phyloP scores from a whole-genome alignment of 2,329 filamentous ascomycete genomes.

The Cladophialophora exuberans region DNA sequence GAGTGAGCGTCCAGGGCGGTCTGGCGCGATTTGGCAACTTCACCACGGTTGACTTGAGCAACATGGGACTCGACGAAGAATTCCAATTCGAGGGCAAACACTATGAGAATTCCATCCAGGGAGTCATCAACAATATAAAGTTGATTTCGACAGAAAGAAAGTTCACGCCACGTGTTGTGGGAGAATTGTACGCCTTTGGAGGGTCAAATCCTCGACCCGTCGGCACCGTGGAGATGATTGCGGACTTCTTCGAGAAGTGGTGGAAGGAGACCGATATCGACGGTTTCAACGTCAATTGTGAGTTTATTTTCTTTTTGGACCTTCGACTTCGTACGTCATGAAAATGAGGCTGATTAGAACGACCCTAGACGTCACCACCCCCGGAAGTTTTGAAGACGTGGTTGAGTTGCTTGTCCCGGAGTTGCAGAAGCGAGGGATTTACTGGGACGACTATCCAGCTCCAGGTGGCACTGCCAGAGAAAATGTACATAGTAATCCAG shows the following conservation, averaged over 20 bases:
- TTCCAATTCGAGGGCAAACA: background rate
- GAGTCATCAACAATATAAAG: constrained; percentile 37
- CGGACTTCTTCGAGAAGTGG: constrained; percentile 69
- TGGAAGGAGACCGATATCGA: constrained; percentile 70
- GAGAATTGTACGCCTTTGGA: constrained; percentile 64
- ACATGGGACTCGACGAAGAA: constrained; percentile 6
- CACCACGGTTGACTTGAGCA: constrained; percentile 9
- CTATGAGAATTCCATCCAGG: constrained; percentile 29
- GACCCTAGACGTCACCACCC: constrained; percentile 68
- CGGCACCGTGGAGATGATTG: constrained; percentile 66
- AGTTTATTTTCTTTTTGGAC: too few relatives aligned
- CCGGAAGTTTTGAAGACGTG: constrained; percentile 69
- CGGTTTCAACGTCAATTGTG: constrained; percentile 66
- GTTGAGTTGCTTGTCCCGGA: constrained; percentile 68
- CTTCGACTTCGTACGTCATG: too few relatives aligned
- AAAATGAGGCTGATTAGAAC: too few relatives aligned
- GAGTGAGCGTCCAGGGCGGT: constrained; percentile 59
- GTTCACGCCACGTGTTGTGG: constrained; percentile 7
- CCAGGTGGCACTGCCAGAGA: constrained; percentile 13
- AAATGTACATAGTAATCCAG: constrained; percentile 27
- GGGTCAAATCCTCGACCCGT: constrained; percentile 68
- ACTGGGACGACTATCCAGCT: constrained; percentile 35
- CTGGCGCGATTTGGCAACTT: constrained; percentile 56
- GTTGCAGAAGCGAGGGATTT: constrained; percentile 47
- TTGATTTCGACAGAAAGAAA: background rate